These are phyloP conservation scores for Sisymbrium irio DNA, from an alignment of 345 rosid genomes.

Conservation along the genomic window DNA sequence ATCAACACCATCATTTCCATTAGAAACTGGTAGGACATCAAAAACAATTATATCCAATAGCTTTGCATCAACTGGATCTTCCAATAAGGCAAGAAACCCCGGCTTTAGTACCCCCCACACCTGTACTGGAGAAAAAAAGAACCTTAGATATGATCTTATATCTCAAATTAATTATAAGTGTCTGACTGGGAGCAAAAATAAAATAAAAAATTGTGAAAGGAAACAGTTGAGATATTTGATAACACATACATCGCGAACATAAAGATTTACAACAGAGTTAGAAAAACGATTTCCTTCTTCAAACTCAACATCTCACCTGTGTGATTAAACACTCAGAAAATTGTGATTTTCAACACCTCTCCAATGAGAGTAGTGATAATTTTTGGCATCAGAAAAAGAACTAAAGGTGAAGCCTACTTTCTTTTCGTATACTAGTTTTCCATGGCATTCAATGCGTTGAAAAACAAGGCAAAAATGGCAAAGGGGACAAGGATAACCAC, in stretches of 20 bases:
- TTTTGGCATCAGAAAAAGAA: background rate
- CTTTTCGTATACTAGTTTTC: background rate
- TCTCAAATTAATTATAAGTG: background rate
- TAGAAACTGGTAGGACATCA: constrained; percentile 86
- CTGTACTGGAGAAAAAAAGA: constrained; percentile 54
- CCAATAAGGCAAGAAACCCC: constrained; percentile 91
- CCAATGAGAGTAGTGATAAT: background rate
- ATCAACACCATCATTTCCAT: constrained; percentile 76
- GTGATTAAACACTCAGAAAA: constrained; percentile 7
- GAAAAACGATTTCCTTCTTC: background rate
- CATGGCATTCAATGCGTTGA: background rate
- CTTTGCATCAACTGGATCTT: constrained; percentile 80
- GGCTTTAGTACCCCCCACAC: constrained; percentile 99
- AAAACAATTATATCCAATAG: constrained; percentile 88
- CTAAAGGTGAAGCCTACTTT: background rate
- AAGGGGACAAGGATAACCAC: background rate
- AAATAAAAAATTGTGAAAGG: constrained; percentile 8
- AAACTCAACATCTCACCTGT: constrained; percentile 1
- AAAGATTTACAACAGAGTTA: background rate
- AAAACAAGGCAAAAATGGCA: background rate
- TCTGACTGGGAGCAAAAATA: constrained; percentile 4
- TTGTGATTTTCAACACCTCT: background rate
- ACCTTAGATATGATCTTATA: constrained; percentile 28
- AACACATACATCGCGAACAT: constrained; percentile 5
- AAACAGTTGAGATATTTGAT: background rate